Percentiles rank a stretch among this genome's conserved stretches.
phyloP scores from a whole-genome alignment of 441 rosid species.

The Erodium moschatum region DNA sequence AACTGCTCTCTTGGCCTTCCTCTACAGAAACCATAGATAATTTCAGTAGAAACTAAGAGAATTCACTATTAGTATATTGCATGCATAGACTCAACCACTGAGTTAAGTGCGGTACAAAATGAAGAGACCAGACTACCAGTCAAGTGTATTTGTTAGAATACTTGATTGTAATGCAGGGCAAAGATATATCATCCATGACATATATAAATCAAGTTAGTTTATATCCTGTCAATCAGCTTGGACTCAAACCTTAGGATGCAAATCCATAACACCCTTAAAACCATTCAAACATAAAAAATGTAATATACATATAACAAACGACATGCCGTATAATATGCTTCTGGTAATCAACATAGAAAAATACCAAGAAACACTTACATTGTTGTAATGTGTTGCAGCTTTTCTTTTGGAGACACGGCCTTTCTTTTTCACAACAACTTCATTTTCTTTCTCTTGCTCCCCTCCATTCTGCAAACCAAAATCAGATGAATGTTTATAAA shows the following conservation, averaged over 20 bases:
- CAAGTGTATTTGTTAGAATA: not conserved
- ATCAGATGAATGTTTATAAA: slow-evolving; percentile 18
- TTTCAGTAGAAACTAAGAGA: not conserved
- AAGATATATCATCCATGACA: not conserved
- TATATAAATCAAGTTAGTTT: not conserved
- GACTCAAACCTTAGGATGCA: not conserved
- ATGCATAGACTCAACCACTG: too few relatives aligned
- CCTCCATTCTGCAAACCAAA: slow-evolving; percentile 42
- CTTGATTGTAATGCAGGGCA: not conserved
- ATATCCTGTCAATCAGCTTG: not conserved
- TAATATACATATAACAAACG: not conserved
- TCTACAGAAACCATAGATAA: slow-evolving; percentile 28
- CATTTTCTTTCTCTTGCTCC: slow-evolving; percentile 33
- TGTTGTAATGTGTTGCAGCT: slow-evolving; percentile 46
- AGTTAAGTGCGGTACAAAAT: not conserved
- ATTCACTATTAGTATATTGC: too few relatives aligned
- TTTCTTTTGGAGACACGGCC: slow-evolving; percentile 72
- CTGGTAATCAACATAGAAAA: not conserved
- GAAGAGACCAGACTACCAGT: not conserved
- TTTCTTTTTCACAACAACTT: slow-evolving; percentile 32
- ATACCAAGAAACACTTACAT: slow-evolving; percentile 34
- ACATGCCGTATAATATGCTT: not conserved
- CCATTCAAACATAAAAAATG: not conserved
- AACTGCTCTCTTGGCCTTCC: slow-evolving; percentile 80
- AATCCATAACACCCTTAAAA: not conserved